Percentiles rank a stretch among this genome's conserved stretches.
Evolutionary conservation across 2,329 filamentous ascomycete genomes (phyloP).

Genomic region (Lachnellula arida): DNA sequence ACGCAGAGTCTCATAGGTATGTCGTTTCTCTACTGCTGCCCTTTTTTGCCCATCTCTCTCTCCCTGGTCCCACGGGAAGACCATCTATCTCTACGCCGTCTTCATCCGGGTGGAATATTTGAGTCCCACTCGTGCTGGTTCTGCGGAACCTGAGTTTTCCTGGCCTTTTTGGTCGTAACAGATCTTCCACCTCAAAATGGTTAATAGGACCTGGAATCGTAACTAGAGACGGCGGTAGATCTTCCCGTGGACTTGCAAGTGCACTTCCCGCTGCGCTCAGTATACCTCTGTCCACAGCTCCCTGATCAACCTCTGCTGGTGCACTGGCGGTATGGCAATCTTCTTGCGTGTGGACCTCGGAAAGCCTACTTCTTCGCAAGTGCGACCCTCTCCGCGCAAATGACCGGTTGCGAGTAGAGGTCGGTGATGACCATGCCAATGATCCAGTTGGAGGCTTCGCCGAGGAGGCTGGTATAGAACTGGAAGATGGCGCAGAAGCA

Average conservation of each 20-base stretch:
- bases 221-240: background rate
- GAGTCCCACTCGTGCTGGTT: slow-evolving; percentile 28
- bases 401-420: too few relatives aligned
- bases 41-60: slow-evolving; percentile 18
- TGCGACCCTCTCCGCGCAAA: too few relatives aligned
- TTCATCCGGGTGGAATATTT: slow-evolving; percentile 24
- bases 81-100: slow-evolving; percentile 30
- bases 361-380: slow-evolving; percentile 23
- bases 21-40: slow-evolving; percentile 22
- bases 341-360: slow-evolving; percentile 26
- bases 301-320: background rate
- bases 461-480: background rate
- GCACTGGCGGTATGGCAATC: slow-evolving; percentile 5
- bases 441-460: background rate
- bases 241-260: slow-evolving; percentile 15
- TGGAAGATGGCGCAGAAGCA: background rate
- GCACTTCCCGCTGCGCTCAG: slow-evolving; percentile 15
- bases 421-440: too few relatives aligned
- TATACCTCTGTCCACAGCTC: slow-evolving; percentile 8
- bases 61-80: slow-evolving; percentile 24
- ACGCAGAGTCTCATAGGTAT: slow-evolving; percentile 19
- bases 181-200: background rate
- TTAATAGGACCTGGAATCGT: background rate
- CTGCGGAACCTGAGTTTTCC: slow-evolving; percentile 16
- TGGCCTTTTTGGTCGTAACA: too few relatives aligned